Evolutionary conservation across 257 asterid genomes (phyloP), one percentile per base, ranked within the genome.

Genomic region (Handroanthus guayacan): DNA sequence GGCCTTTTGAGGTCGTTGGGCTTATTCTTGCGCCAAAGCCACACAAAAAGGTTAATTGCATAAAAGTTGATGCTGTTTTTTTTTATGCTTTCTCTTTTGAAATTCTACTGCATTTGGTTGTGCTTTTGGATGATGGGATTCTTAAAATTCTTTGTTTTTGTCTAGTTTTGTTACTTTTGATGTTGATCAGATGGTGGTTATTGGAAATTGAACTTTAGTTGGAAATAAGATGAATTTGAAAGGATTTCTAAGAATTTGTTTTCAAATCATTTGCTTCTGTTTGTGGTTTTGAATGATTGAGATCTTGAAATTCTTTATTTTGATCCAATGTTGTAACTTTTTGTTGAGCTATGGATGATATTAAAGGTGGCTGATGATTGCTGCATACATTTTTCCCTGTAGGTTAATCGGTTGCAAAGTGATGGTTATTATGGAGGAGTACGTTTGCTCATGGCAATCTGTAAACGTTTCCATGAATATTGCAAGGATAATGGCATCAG

Each of bases 381-480:
- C 25, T 18, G 36, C 36, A 3, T 72, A 38, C 67, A 57, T 81
- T 69, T 69, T 68, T 51, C 75, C 71, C 62, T 62, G 65, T 72
- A 95, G 99, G 97, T 95, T 79, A 75, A 80, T 72, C 87, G 98
- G 76, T 82, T 93, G 86, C 84, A 87, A 54, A 87, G 69, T 62
- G 97, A 93, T 74, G 99, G 99, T 12, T 95, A 95, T 57, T 95
- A 95, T 60, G 99, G 99, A 75, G 98, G 99, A 14, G 96, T 95
- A 16, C 94, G 99, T 43, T 80, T 95, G 78, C 91, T 93, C 37
- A 88, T 91, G 96, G 98, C 98, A 1, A 84, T 94, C 9, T 86
- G 96, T 67, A 92, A 89, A 83, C 85, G 88, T 43, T 90, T 94
- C 68, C 71, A 86, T 75, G 79, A 71, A 14, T 78, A 88, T 75